Conservation (phyloP, 352 stramenopile species). For the Thalassiosira mediterranea region DNA sequence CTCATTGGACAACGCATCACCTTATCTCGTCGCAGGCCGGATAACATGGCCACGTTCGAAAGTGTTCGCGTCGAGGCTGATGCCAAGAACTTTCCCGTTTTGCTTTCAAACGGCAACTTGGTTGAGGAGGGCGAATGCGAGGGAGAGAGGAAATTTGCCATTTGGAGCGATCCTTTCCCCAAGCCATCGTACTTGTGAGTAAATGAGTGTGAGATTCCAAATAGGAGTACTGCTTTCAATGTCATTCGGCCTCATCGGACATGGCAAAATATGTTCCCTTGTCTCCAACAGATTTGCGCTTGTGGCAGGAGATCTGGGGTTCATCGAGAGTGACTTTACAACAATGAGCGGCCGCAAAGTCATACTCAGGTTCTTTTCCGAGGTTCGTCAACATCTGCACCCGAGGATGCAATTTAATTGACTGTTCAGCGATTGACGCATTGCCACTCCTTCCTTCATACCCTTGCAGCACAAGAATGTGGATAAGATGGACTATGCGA, state of each 20-base stretch:
- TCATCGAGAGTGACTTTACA: slow-evolving; percentile 76
- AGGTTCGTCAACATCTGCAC: neutral
- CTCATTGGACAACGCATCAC: too few species aligned
- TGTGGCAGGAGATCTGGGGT: slow-evolving; percentile 79
- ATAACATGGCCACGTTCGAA: slow-evolving; percentile 87
- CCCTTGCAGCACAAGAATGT: slow-evolving; percentile 82
- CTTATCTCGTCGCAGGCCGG: too few species aligned
- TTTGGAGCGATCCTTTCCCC: slow-evolving; percentile 88
- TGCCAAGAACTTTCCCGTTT: slow-evolving; percentile 77
- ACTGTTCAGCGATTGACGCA: too few species aligned
- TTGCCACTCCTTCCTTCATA: too few species aligned
- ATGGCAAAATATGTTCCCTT: too few species aligned
- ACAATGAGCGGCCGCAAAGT: slow-evolving; percentile 80
- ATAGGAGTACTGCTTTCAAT: too few species aligned
- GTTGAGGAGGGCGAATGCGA: slow-evolving; percentile 69
- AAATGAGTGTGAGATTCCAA: too few species aligned
- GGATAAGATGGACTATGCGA: slow-evolving; percentile 83
- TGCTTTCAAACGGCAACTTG: slow-evolving; percentile 89
- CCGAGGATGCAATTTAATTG: neutral
- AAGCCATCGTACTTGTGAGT: slow-evolving; percentile 90
- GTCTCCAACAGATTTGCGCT: too few species aligned
- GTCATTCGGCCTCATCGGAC: too few species aligned
- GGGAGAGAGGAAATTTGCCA: slow-evolving; percentile 76
- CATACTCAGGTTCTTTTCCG: slow-evolving; percentile 81
- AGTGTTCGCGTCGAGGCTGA: slow-evolving; percentile 78